Base-by-base conservation (phyloP, 805 yeast species). In the Kuraishia molischiana region DNA sequence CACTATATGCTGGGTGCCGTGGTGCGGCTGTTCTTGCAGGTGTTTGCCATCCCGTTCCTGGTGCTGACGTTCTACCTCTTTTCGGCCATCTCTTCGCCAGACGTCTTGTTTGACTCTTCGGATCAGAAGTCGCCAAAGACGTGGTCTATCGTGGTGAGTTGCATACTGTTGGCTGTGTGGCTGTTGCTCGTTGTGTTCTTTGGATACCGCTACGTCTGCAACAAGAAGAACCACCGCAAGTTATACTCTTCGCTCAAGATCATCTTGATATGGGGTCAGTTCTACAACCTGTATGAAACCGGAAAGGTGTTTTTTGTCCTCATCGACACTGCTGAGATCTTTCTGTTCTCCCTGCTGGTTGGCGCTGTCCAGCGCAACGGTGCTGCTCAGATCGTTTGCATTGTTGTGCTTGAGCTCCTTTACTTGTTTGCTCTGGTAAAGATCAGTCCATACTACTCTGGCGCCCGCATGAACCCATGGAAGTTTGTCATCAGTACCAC, bases 241-340 rank as follows among this genome's bases (percentile, higher is more conserved):
- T 45, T 74, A 4, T 74, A 73, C 45, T 64, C 75, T 3, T 71
- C 77, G 2, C 55, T 71, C 38, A 63, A 59, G 37, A 53, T 64
- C 4, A 64, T 73, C 29, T 56, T 71, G 36, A 38, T 64, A 3
- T 74, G 77, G 77, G 62, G 69, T 3, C 54, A 57, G 34, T 47
- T 61, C 19, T 74, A 72, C 48, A 58, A 62, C 38, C 54, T 58
- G 14, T 69, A 64, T 48, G 59, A 62, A 19, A 76, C 78, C 1
- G 49, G 57, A 13, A 53, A 56, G 41, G 59, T 66, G 1, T 53
- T 51, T 37, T 72, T 55, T 44, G 59, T 64, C 11, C 44, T 60
- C 2, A 44, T 64, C 24, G 74, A 70, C 29, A 49, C 55, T 10
- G 19, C 52, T 0, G 56, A 56, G 13, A 35, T 59, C 3, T 24